A percentile compares a stretch with the other conserved stretches of the same genome.
phyloP scores from a whole-genome alignment of 805 yeast genomes.

The Pichia gijzeniarum region DNA sequence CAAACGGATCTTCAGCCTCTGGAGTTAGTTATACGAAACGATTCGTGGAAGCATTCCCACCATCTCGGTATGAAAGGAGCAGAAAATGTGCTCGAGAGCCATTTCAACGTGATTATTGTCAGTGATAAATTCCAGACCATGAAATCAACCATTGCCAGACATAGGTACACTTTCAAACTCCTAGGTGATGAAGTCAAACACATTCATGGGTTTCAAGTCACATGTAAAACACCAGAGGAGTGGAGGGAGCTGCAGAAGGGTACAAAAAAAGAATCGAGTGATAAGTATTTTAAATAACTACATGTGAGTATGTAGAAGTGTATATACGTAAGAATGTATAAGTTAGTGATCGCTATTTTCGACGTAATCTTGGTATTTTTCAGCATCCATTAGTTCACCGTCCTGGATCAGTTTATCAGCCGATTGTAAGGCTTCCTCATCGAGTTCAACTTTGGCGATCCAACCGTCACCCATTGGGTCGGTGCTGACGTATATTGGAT shows the following conservation, averaged over 20 bases:
- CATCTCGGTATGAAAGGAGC: slow-evolving; percentile 80
- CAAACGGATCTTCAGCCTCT: slow-evolving; percentile 37
- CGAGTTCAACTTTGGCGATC: slow-evolving; percentile 72
- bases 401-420: no score
- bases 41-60: slow-evolving; percentile 81
- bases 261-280: neutral
- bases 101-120: slow-evolving; percentile 69
- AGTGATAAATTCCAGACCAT: slow-evolving; percentile 54
- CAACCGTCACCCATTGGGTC: slow-evolving; percentile 95
- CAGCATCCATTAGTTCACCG: slow-evolving; percentile 46
- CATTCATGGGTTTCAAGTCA: slow-evolving; percentile 83
- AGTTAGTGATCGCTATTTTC: slow-evolving; percentile 41
- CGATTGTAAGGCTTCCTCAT: slow-evolving; percentile 20
- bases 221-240: slow-evolving; percentile 69
- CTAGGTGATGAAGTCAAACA: slow-evolving; percentile 67
- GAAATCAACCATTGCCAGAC: slow-evolving; percentile 58
- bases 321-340: neutral
- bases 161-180: slow-evolving; percentile 62
- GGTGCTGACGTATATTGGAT: slow-evolving; percentile 72
- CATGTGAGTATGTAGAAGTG: neutral
- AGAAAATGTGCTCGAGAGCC: slow-evolving; percentile 67
- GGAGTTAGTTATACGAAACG: slow-evolving; percentile 56
- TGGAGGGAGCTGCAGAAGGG: slow-evolving; percentile 21
- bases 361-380: slow-evolving; percentile 50
- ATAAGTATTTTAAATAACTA: slow-evolving; percentile 3